phyloP scores from a whole-genome alignment of 1,284 basidiomycete genomes.

The Ustilago sp. region DNA sequence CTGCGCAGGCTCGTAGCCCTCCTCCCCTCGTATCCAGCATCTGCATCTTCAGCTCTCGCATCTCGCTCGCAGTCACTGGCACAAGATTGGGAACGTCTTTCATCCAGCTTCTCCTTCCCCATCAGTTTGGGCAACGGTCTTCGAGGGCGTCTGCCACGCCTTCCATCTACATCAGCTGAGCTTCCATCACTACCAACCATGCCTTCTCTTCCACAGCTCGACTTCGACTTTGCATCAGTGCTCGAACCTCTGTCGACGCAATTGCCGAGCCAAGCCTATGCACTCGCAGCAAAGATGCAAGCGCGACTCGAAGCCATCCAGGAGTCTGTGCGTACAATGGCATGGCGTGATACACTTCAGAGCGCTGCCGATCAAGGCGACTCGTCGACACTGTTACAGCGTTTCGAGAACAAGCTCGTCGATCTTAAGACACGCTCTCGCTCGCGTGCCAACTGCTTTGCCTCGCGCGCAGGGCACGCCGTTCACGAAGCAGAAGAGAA shows the following conservation, averaged over 20 bases:
- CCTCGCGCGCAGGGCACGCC: constrained; percentile 44
- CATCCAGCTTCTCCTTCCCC: constrained; percentile 43
- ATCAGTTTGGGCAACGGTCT: constrained; percentile 40
- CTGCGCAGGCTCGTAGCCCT: constrained; percentile 38
- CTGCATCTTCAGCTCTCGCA: constrained; percentile 48
- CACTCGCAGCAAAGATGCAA: constrained; percentile 53
- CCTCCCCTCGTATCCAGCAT: constrained; percentile 44
- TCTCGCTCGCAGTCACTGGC: constrained; percentile 53
- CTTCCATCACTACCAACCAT: constrained; percentile 37
- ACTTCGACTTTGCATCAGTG: constrained; percentile 48
- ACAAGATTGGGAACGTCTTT: constrained; percentile 48
- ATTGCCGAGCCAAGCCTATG: constrained; percentile 39
- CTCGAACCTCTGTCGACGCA: constrained; percentile 44
- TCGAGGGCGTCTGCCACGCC: constrained; percentile 35
- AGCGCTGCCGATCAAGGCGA: constrained; percentile 13
- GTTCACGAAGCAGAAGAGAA: constrained; percentile 63
- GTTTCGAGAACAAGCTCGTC: constrained; percentile 41
- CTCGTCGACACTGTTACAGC: constrained; percentile 18
- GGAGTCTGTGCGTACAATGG: constrained; percentile 53
- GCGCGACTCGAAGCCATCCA: constrained; percentile 51
- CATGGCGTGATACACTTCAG: constrained; percentile 50
- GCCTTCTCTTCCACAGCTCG: constrained; percentile 40
- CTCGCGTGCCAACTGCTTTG: constrained; percentile 46
- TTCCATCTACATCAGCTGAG: constrained; percentile 41
- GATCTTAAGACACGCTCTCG: constrained; percentile 40